phyloP scores from a whole-genome alignment of 169 alveolate genomes.

The Perkinsus marinus region DNA sequence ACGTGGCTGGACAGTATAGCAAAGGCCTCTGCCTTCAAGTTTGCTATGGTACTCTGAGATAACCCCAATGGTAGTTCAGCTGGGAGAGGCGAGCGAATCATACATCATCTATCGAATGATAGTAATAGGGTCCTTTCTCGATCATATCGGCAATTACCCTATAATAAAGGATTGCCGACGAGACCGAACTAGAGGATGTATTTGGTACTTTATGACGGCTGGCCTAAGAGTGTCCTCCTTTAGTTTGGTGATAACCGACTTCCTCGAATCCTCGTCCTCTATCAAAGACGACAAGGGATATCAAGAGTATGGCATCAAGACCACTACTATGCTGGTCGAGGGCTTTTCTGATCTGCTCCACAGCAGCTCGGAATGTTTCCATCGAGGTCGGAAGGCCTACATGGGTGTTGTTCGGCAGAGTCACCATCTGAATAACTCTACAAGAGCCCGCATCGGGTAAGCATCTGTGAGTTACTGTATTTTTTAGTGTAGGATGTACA shows the following conservation, averaged over 20 bases:
- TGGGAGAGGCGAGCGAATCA: background rate
- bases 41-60: background rate
- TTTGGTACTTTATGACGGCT: background rate
- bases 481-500: background rate
- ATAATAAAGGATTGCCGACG: background rate
- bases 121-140: background rate
- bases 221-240: background rate
- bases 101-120: background rate
- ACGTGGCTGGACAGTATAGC: background rate
- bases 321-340: background rate
- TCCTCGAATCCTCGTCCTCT: background rate
- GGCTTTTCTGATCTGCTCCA: background rate
- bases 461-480: background rate
- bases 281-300: background rate
- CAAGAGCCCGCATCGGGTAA: too few relatives aligned
- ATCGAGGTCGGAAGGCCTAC: background rate
- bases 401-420: too few relatives aligned
- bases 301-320: background rate
- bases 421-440: too few relatives aligned
- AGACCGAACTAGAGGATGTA: background rate
- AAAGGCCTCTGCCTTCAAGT: background rate
- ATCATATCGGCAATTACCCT: background rate
- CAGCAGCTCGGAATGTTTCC: background rate
- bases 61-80: too few relatives aligned
- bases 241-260: background rate